A percentile compares a stretch with the other conserved stretches of the same genome.
phyloP scores from a whole-genome alignment of 1,284 basidiomycete species.

The Cryptococcus floricola region DNA sequence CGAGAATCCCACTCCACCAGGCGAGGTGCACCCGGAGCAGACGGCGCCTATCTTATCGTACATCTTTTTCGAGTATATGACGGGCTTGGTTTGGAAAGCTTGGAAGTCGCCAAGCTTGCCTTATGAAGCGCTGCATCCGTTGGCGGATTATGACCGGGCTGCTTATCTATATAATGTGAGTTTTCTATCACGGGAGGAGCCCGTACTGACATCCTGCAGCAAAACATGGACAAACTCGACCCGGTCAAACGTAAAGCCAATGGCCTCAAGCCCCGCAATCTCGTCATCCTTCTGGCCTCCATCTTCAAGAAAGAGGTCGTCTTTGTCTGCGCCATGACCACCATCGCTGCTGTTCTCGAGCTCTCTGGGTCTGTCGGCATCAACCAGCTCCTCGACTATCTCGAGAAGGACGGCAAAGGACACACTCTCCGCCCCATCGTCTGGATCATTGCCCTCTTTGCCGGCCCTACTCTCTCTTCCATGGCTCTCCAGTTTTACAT shows the following conservation, averaged over 20 bases:
- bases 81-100: slow-evolving; percentile 54
- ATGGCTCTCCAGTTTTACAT: slow-evolving; percentile 47
- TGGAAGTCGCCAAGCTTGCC: slow-evolving; percentile 41
- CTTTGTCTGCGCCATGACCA: slow-evolving; percentile 32
- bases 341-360: slow-evolving; percentile 33
- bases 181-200: neutral
- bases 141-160: slow-evolving; percentile 59
- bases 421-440: slow-evolving; percentile 55
- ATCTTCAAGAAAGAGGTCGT: slow-evolving; percentile 33
- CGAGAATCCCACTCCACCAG: slow-evolving; percentile 41
- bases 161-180: slow-evolving; percentile 49
- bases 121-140: slow-evolving; percentile 53
- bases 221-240: slow-evolving; percentile 44
- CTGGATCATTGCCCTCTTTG: slow-evolving; percentile 62
- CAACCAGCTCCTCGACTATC: slow-evolving; percentile 54
- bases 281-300: slow-evolving; percentile 28
- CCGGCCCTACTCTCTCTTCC: slow-evolving; percentile 53
- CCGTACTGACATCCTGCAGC: slow-evolving; percentile 6
- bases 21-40: slow-evolving; percentile 60
- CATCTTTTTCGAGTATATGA: slow-evolving; percentile 59
- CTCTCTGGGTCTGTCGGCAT: slow-evolving; percentile 55
- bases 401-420: slow-evolving; percentile 51
- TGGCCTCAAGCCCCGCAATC: slow-evolving; percentile 33
- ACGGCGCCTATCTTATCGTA: slow-evolving; percentile 60
- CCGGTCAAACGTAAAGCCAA: slow-evolving; percentile 36